Evolutionary conservation across 1,284 basidiomycete species (phyloP), one percentile per base, ranked within the genome.

Genomic region (Microbotryum saponariae): DNA sequence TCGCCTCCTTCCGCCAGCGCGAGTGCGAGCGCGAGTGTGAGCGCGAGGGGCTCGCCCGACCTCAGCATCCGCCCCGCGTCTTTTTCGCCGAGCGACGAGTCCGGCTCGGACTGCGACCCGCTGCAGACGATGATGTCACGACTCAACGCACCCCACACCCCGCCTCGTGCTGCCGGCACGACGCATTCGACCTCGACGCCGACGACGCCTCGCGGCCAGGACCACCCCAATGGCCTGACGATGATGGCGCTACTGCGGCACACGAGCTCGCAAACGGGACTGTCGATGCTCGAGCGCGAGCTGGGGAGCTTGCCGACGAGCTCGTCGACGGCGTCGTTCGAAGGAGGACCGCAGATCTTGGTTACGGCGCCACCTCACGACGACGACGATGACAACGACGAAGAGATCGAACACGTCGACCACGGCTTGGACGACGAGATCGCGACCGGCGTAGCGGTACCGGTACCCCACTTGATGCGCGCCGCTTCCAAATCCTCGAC

Each of bases 81-180:
- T 21, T 21, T 33, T 21, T n/a, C 51, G 51, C 29, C 29, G n/a
- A 21, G 51, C n/a, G n/a, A 21, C 27, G 16, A 27, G 25, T 64
- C 58, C n/a, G 57, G 59, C 23, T 63, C 65, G 27, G 62, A 56
- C 59, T 63, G 65, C 20, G 66, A 68, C 51, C 29, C 59, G 25
- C 58, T 68, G 23, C 56, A 65, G 50, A 57, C 54, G 25, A 59
- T 68, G 61, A 47, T 68, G 25, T 49, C 61, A 49, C 54, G 60
- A 20, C 61, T 68, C 18, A 60, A 63, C 37, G 59, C 58, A 10
- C 66, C 66, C 31, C 66, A 63, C 31, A 68, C 66, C 6, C 66
- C 66, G 42, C 66, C 63, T 16, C 21, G 10, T 8, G 6, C 25
- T 10, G 31, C 31, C 37, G 2, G 18, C 14, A 12, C 12, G 27